These are phyloP conservation scores for Eremochloa ophiuroides DNA, from an alignment of 176 grass and related monocot species.

Conservation along the genomic window DNA sequence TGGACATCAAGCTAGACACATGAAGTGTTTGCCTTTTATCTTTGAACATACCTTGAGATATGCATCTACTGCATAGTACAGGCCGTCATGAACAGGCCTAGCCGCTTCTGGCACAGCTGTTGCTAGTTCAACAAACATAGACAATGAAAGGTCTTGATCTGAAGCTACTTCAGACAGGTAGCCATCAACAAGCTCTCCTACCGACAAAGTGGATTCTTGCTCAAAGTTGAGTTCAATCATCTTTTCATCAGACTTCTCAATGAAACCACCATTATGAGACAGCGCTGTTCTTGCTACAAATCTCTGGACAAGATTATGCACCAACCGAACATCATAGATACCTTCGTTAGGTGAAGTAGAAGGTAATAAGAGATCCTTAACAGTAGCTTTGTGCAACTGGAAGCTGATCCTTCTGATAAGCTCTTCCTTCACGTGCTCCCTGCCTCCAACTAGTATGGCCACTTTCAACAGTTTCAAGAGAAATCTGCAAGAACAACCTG, in stretches of 20 bases:
- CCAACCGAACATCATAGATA: conserved; percentile 58
- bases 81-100: conserved; percentile 69
- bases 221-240: conserved; percentile 70
- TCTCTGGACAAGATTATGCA: conserved; percentile 74
- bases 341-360: conserved; percentile 35
- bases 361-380: conserved; percentile 85
- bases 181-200: conserved; percentile 81
- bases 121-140: conserved; percentile 69
- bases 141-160: conserved; percentile 71
- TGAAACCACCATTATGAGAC: conserved; percentile 38
- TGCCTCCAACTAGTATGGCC: conserved; percentile 69
- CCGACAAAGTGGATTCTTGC: conserved; percentile 59
- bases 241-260: conserved; percentile 62
- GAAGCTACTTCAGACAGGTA: conserved; percentile 80
- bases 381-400: conserved; percentile 81
- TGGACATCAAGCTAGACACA: not conserved
- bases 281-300: conserved; percentile 57
- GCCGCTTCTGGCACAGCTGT: conserved; percentile 65
- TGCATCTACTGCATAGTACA: conserved; percentile 85
- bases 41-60: conserved; percentile 84
- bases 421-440: conserved; percentile 74
- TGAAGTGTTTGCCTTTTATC: not conserved
- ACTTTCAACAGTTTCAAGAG: conserved; percentile 93
- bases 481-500: conserved; percentile 93
- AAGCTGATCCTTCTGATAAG: conserved; percentile 66